These are phyloP conservation scores for Arctostaphylos glauca DNA, from an alignment of 148 eudicot species.

Conservation along the genomic window DNA sequence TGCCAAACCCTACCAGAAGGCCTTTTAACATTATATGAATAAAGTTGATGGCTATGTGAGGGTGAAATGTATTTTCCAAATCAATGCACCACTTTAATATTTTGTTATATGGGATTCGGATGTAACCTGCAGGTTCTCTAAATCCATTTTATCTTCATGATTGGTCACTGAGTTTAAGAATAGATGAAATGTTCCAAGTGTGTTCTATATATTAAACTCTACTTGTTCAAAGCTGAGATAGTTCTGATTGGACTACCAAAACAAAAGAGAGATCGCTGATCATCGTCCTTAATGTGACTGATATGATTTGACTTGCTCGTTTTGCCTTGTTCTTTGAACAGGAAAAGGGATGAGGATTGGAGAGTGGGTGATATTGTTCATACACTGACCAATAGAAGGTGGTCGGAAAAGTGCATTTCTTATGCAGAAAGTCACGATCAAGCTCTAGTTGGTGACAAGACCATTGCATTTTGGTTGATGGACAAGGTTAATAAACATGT, in stretches of 20 bases:
- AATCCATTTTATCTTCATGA: neutral
- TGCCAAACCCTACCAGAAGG: too few species aligned
- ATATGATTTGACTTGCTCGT: neutral
- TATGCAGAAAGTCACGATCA: constrained; percentile 99
- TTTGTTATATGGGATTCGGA: neutral
- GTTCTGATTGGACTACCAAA: neutral
- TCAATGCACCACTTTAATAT: neutral
- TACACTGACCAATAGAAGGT: constrained; percentile 89
- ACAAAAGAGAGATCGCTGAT: neutral
- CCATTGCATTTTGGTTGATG: constrained; percentile 99
- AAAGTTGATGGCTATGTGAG: neutral
- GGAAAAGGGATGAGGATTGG: constrained; percentile 96
- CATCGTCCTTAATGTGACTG: neutral
- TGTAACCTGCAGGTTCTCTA: neutral
- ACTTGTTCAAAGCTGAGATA: neutral
- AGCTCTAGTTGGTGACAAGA: constrained; percentile 98
- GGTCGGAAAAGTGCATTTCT: constrained; percentile 82
- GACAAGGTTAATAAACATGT: constrained; percentile 66
- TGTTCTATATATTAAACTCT: neutral
- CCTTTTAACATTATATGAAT: neutral
- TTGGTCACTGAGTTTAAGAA: neutral
- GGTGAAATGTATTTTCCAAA: neutral
- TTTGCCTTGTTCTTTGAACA: constrained; percentile 28
- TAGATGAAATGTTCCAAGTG: neutral
- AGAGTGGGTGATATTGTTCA: constrained; percentile 80